Evolutionary conservation across 805 yeast species (phyloP).

Genomic region (Schizosaccharomyces japonicus): DNA sequence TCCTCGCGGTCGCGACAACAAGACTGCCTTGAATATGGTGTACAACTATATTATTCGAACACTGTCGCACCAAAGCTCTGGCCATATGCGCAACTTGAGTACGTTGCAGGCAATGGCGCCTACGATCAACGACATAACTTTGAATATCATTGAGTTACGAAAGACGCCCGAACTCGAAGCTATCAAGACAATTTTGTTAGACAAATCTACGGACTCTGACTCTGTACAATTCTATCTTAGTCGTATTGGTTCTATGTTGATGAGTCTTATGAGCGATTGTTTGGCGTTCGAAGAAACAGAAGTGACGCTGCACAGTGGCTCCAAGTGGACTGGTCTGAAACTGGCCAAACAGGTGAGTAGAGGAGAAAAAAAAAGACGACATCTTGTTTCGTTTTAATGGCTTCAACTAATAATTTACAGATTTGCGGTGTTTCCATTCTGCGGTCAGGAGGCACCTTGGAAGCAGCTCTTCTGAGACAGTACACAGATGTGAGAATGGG

Average conservation of each 20-base stretch:
- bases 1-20: slow-evolving; percentile 75
- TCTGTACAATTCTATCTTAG: slow-evolving; percentile 7
- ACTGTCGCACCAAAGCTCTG: slow-evolving; percentile 34
- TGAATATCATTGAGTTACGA: slow-evolving; percentile 14
- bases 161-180: slow-evolving; percentile 6
- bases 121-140: slow-evolving; percentile 27
- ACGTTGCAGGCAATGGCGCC: neutral
- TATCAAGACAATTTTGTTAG: neutral
- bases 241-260: slow-evolving; percentile 33
- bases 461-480: slow-evolving; percentile 49
- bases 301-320: slow-evolving; percentile 67
- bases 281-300: slow-evolving; percentile 27
- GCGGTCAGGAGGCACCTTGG: slow-evolving; percentile 82
- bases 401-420: slow-evolving; percentile 5
- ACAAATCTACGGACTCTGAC: neutral
- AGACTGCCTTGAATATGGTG: slow-evolving; percentile 47
- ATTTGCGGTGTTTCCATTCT: slow-evolving; percentile 11
- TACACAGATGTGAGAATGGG: slow-evolving; percentile 64
- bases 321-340: slow-evolving; percentile 21
- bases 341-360: slow-evolving; percentile 19
- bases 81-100: slow-evolving; percentile 32
- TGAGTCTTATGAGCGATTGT: slow-evolving; percentile 49
- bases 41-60: slow-evolving; percentile 59
- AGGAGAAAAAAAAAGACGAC: slow-evolving; percentile 23
- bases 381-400: slow-evolving; percentile 14